Conservation (phyloP, 164 flowering plant genomes). For the Kingdonia uniflora region DNA sequence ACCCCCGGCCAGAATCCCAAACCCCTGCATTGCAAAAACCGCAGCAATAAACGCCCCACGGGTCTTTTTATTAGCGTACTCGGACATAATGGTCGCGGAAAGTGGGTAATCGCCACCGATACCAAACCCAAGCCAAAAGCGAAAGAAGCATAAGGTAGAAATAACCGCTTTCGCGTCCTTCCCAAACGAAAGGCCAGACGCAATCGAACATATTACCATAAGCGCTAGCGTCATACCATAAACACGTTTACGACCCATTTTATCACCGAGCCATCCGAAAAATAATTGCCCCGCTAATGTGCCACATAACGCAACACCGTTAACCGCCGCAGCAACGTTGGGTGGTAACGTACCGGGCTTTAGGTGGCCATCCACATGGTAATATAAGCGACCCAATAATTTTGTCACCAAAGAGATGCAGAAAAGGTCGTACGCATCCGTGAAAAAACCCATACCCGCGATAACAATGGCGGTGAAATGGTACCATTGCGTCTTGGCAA, state of each 20-base stretch:
- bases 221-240: constrained; percentile 70
- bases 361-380: constrained; percentile 32
- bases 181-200: constrained; percentile 70
- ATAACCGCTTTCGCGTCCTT: constrained; percentile 39
- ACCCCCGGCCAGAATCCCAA: constrained; percentile 70
- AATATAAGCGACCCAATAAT: constrained; percentile 72
- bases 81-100: constrained; percentile 89
- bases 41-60: constrained; percentile 83
- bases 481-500: constrained; percentile 21
- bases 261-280: constrained; percentile 91
- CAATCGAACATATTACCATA: constrained; percentile 56
- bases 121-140: constrained; percentile 92
- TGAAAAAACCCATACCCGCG: constrained; percentile 33
- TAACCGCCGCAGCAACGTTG: constrained; percentile 64
- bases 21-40: constrained; percentile 85
- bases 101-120: constrained; percentile 89
- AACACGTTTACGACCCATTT: constrained; percentile 68
- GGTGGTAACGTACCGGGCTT: constrained; percentile 76
- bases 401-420: constrained; percentile 47
- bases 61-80: constrained; percentile 77
- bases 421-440: constrained; percentile 28
- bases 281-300: constrained; percentile 75
- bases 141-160: constrained; percentile 77
- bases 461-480: constrained; percentile 27
- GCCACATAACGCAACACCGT: constrained; percentile 73